phyloP scores from a whole-genome alignment of 1,139 yeast species.

The Schwanniomyces etchellsii region DNA sequence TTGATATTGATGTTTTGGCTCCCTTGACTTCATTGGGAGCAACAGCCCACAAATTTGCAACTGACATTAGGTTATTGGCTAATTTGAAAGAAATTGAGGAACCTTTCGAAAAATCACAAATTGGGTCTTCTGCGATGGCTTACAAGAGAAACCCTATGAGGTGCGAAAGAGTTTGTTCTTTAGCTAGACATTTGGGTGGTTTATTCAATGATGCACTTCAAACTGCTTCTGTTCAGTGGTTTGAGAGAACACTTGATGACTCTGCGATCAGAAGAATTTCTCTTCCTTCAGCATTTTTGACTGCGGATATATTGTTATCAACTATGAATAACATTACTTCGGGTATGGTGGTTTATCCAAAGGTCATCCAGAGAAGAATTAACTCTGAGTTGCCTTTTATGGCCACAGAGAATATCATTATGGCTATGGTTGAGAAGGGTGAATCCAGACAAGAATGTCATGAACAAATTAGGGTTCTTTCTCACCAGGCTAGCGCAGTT shows the following conservation, averaged over 20 bases:
- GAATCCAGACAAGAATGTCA: slow-evolving; percentile 98
- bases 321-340: slow-evolving; percentile 89
- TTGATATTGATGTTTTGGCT: slow-evolving; percentile 88
- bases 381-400: slow-evolving; percentile 93
- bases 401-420: slow-evolving; percentile 98
- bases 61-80: slow-evolving; percentile 93
- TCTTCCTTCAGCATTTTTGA: slow-evolving; percentile 91
- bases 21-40: slow-evolving; percentile 96
- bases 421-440: slow-evolving; percentile 99
- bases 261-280: slow-evolving; percentile 97
- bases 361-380: slow-evolving; percentile 96
- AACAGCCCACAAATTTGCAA: slow-evolving; percentile 95
- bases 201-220: slow-evolving; percentile 89
- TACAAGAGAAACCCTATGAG: slow-evolving; percentile 99
- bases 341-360: slow-evolving; percentile 96
- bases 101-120: slow-evolving; percentile 96
- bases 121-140: slow-evolving; percentile 98
- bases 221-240: slow-evolving; percentile 98
- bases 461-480: slow-evolving; percentile 92
- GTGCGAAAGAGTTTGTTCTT: slow-evolving; percentile 96
- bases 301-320: slow-evolving; percentile 88
- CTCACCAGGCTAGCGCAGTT: slow-evolving; percentile 96
- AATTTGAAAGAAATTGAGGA: slow-evolving; percentile 96
- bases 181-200: slow-evolving; percentile 92
- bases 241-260: slow-evolving; percentile 97